Conservation (phyloP, 1,284 basidiomycete genomes). For the Agroathelia rolfsii region DNA sequence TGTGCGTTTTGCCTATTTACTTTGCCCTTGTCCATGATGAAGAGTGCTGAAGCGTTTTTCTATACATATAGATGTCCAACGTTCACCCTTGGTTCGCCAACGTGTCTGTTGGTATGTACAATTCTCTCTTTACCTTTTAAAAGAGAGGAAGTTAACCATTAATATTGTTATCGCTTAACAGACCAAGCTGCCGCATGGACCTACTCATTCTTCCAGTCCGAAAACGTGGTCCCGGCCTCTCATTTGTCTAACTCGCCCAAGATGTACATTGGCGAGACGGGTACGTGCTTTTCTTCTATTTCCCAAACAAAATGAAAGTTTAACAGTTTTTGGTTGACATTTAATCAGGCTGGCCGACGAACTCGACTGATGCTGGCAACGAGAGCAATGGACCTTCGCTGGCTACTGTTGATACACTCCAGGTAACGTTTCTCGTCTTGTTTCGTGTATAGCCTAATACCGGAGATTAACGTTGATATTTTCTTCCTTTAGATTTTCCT, state of each 20-base stretch:
- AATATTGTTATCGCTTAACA: too few relatives aligned
- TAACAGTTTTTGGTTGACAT: conserved; percentile 1
- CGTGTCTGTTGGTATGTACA: too few relatives aligned
- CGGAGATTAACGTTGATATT: conserved; percentile 8
- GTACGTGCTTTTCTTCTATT: conserved; percentile 28
- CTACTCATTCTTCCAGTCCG: too few relatives aligned
- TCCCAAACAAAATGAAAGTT: too few relatives aligned
- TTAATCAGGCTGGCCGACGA: conserved; percentile 23
- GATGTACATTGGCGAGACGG: conserved; percentile 86
- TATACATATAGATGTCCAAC: conserved; percentile 68
- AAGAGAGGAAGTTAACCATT: too few relatives aligned
- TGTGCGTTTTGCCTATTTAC: conserved; percentile 29
- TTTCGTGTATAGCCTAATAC: conserved; percentile 5
- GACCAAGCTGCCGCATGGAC: conserved; percentile 58
- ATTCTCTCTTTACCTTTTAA: too few relatives aligned
- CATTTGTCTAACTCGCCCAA: conserved; percentile 56
- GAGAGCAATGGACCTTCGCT: conserved; percentile 54
- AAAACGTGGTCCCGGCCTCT: conserved; percentile 43
- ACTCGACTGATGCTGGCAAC: conserved; percentile 45
- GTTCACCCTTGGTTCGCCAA: conserved; percentile 85
- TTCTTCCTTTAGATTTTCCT: conserved; percentile 49
- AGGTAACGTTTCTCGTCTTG: conserved; percentile 24
- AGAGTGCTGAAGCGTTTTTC: conserved; percentile 8
- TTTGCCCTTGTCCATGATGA: neutral
- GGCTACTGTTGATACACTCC: conserved; percentile 63